phyloP scores from a whole-genome alignment of 2,329 filamentous ascomycete species.

The Ophiostoma australiae region DNA sequence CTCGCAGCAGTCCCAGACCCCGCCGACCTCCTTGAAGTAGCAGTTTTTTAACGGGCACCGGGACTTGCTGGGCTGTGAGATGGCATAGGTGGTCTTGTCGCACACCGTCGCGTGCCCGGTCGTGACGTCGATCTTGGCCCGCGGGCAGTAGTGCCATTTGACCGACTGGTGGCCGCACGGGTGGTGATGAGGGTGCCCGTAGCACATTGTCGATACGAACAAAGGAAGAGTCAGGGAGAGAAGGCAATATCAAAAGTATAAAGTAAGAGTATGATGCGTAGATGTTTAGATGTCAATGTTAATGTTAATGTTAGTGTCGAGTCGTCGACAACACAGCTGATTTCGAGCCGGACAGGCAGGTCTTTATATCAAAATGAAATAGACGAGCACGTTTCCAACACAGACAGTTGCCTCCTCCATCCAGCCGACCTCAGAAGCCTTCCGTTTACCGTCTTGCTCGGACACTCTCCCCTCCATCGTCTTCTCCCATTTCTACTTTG shows the following conservation, averaged over 20 bases:
- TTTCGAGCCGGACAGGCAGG: background rate
- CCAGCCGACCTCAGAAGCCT: background rate
- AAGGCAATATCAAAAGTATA: background rate
- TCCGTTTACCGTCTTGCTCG: background rate
- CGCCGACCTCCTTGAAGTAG: conserved; percentile 46
- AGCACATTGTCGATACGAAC: conserved; percentile 39
- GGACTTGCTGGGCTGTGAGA: conserved; percentile 40
- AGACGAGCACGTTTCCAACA: background rate
- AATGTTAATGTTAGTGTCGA: too few relatives aligned
- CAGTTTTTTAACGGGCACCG: conserved; percentile 50
- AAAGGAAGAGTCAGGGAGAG: background rate
- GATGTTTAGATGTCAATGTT: too few relatives aligned
- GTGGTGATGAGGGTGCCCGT: conserved; percentile 50
- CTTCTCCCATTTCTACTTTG: background rate
- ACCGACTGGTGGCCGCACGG: conserved; percentile 52
- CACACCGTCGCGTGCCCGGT: conserved; percentile 50
- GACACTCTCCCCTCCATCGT: background rate
- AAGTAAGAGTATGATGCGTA: too few relatives aligned
- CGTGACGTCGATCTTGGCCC: conserved; percentile 44
- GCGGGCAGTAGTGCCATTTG: conserved; percentile 52
- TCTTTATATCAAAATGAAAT: background rate
- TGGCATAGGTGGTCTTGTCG: conserved; percentile 44
- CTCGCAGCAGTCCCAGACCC: conserved; percentile 51
- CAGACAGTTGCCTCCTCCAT: too few relatives aligned
- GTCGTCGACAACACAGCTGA: too few relatives aligned